These are phyloP conservation scores for Colletotrichum horii DNA, from an alignment of 2,329 filamentous ascomycete species.

Conservation along the genomic window DNA sequence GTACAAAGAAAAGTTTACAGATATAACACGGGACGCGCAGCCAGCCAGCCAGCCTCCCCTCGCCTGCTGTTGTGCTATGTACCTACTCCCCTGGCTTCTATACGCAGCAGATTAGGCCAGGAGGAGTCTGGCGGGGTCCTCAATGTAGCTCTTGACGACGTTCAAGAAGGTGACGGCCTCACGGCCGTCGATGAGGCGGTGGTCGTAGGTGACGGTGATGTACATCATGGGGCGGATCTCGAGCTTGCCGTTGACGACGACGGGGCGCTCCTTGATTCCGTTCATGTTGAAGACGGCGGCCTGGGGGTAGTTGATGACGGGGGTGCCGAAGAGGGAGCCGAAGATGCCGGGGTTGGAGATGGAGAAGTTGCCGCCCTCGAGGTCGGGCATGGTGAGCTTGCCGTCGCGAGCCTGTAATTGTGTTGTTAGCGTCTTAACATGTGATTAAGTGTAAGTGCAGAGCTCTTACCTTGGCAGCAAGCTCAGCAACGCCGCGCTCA, in stretches of 20 bases:
- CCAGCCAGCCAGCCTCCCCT: not conserved
- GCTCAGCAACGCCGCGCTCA: conserved; percentile 63
- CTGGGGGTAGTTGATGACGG: conserved; percentile 79
- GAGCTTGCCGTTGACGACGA: conserved; percentile 60
- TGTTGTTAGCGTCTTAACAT: not conserved
- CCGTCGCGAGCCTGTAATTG: conserved; percentile 64
- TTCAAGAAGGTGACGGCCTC: conserved; percentile 64
- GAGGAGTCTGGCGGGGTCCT: conserved; percentile 49
- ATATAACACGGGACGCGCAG: not conserved
- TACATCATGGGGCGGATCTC: conserved; percentile 50
- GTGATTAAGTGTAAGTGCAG: too few relatives aligned
- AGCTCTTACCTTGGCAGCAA: conserved; percentile 67
- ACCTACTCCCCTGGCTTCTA: not conserved
- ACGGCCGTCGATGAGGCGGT: conserved; percentile 60
- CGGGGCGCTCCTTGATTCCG: conserved; percentile 57
- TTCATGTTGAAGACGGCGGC: conserved; percentile 67
- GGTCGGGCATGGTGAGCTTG: conserved; percentile 79
- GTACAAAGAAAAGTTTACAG: not conserved
- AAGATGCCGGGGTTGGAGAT: conserved; percentile 85
- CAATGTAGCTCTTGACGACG: conserved; percentile 33
- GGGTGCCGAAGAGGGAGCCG: conserved; percentile 54
- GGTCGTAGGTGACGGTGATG: conserved; percentile 57
- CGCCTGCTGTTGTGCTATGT: not conserved
- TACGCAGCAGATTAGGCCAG: conserved; percentile 49
- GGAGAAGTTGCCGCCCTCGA: conserved; percentile 78